phyloP scores from a whole-genome alignment of 2,329 filamentous ascomycete genomes.

The Fusarium sp. region DNA sequence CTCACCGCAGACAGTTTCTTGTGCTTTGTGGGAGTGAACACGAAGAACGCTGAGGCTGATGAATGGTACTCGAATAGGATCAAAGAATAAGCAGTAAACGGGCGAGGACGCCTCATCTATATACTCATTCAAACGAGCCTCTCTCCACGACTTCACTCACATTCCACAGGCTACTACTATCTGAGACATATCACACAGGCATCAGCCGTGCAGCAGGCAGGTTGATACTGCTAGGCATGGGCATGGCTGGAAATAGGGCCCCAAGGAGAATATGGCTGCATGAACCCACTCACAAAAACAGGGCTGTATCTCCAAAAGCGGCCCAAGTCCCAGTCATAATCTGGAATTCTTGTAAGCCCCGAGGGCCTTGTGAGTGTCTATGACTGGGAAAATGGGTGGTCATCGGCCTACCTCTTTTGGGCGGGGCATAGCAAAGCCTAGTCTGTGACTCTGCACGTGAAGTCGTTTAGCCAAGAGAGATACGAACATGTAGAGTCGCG shows the following conservation, averaged over 20 bases:
- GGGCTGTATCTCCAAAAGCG: constrained; percentile 33
- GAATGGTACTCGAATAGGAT: constrained; percentile 11
- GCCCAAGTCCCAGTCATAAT: constrained; percentile 41
- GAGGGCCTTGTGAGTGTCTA: constrained; percentile 26
- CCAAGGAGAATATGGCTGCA: constrained; percentile 24
- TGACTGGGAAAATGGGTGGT: constrained; percentile 40
- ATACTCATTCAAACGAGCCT: constrained; percentile 29
- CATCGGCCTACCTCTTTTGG: constrained; percentile 39
- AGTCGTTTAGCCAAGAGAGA: constrained; percentile 33
- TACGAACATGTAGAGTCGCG: constrained; percentile 37
- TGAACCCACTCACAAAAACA: constrained; percentile 36
- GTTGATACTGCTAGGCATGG: not conserved
- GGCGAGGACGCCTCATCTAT: constrained; percentile 36
- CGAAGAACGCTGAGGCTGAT: constrained; percentile 29
- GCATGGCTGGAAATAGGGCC: constrained; percentile 12
- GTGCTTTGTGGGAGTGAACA: constrained; percentile 26
- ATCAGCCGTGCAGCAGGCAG: constrained; percentile 29
- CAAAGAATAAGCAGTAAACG: constrained; percentile 3
- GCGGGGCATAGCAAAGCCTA: not conserved
- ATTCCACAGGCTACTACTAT: constrained; percentile 30
- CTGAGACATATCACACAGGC: constrained; percentile 33
- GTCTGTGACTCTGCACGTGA: constrained; percentile 45
- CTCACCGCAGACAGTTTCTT: constrained; percentile 40
- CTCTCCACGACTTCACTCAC: constrained; percentile 16
- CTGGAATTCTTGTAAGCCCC: constrained; percentile 33